Evolutionary conservation across 495 filamentous ascomycete genomes (phyloP).

Genomic region (Emericellopsis terricola): DNA sequence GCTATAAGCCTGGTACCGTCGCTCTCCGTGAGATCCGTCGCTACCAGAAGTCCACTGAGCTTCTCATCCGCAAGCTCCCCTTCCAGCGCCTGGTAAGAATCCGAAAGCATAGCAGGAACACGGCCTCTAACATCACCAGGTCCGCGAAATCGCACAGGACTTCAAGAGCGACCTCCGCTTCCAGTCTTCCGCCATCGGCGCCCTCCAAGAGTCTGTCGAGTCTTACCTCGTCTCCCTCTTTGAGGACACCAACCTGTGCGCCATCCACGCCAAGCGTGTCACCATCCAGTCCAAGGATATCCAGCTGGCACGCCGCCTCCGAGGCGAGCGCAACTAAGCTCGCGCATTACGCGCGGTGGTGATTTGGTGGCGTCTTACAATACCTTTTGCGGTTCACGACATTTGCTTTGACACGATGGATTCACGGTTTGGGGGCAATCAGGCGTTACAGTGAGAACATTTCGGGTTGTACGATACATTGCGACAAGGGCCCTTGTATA

Average conservation of each 20-base stretch:
- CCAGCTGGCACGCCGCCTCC: conserved; percentile 90
- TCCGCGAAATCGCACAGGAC: conserved; percentile 99
- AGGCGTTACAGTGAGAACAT: conserved; percentile 5
- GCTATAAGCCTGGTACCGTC: conserved; percentile 99
- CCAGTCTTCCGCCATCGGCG: conserved; percentile 99
- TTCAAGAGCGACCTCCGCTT: conserved; percentile 99
- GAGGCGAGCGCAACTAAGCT: conserved; percentile 67
- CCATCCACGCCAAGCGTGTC: conserved; percentile 99
- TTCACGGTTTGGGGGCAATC: conserved; percentile 6
- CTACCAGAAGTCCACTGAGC: conserved; percentile 99
- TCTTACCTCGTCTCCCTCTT: conserved; percentile 99
- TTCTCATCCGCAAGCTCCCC: conserved; percentile 99
- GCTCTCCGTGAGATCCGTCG: conserved; percentile 99
- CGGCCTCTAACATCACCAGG: conserved; percentile 15
- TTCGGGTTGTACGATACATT: conserved; percentile 18
- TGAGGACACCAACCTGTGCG: conserved; percentile 99
- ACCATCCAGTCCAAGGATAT: conserved; percentile 92
- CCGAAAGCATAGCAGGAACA: neutral
- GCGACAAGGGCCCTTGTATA: neutral
- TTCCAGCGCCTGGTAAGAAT: conserved; percentile 86
- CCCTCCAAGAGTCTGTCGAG: conserved; percentile 99
- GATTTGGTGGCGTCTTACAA: neutral
- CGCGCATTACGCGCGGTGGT: conserved; percentile 4
- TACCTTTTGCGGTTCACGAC: conserved; percentile 14
- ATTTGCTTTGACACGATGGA: conserved; percentile 9